Conservation (phyloP, 345 rosid genomes). For the Mangifera indica region DNA sequence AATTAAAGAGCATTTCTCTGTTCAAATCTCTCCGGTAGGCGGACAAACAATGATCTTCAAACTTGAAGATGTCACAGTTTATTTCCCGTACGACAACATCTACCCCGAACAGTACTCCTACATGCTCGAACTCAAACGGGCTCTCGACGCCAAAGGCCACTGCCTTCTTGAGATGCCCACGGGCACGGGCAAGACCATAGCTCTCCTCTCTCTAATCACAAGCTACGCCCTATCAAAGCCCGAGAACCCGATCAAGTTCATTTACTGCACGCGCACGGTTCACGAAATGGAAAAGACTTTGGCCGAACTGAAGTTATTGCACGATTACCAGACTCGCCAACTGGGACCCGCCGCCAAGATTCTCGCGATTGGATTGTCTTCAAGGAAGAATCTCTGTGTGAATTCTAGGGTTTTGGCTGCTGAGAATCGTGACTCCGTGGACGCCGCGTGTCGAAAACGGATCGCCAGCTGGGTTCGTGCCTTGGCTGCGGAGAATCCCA, state of each 20-base stretch:
- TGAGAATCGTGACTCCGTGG: conserved; percentile 94
- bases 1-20: no score
- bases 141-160: conserved; percentile 94
- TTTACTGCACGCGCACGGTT: conserved; percentile 95
- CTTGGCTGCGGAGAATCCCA: conserved; percentile 68
- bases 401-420: conserved; percentile 70
- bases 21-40: background rate
- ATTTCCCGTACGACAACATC: conserved; percentile 91
- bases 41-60: conserved; percentile 66
- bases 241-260: conserved; percentile 65
- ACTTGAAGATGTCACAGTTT: conserved; percentile 81
- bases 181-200: conserved; percentile 96
- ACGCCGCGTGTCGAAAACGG: conserved; percentile 86
- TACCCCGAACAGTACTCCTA: conserved; percentile 92
- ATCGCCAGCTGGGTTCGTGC: conserved; percentile 94
- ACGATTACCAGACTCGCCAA: conserved; percentile 64
- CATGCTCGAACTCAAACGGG: conserved; percentile 93
- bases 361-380: conserved; percentile 78
- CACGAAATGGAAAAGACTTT: conserved; percentile 99
- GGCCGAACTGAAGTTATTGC: conserved; percentile 74
- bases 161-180: conserved; percentile 99
- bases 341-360: conserved; percentile 71
- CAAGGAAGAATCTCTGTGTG: conserved; percentile 89
- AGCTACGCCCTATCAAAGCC: conserved; percentile 79
- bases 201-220: conserved; percentile 87